Evolutionary conservation across 176 grass and related monocot genomes (phyloP).

Genomic region (Eragrostis curvula): DNA sequence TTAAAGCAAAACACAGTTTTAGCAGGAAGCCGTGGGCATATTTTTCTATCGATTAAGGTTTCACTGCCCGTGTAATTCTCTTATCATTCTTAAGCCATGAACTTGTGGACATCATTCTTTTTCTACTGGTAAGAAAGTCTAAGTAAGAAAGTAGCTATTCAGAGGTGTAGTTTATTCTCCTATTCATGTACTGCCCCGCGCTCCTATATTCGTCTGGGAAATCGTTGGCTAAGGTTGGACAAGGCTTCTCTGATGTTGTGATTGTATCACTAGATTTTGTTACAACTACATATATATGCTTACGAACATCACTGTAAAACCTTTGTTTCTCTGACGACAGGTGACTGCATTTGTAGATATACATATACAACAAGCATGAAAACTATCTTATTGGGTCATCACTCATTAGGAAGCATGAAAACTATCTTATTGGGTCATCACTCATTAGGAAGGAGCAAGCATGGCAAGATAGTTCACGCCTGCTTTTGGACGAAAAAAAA

Average conservation of each 20-base stretch:
- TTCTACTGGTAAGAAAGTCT: too few relatives aligned
- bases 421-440: too few relatives aligned
- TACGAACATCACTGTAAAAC: background rate
- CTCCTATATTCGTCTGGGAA: background rate
- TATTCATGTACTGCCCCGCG: too few relatives aligned
- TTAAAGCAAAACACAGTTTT: too few relatives aligned
- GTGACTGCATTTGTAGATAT: background rate
- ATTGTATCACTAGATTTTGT: background rate
- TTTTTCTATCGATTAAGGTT: background rate
- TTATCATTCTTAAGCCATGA: too few relatives aligned
- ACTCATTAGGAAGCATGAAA: background rate
- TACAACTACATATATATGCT: background rate
- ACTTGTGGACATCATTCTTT: too few relatives aligned
- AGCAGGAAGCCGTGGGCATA: background rate
- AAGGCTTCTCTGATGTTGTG: background rate
- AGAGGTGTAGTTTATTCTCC: too few relatives aligned
- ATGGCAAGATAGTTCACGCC: background rate
- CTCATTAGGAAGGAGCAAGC: background rate
- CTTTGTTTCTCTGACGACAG: background rate
- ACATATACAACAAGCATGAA: too few relatives aligned
- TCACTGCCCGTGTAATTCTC: too few relatives aligned
- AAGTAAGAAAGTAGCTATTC: too few relatives aligned
- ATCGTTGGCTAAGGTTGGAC: background rate
- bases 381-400: too few relatives aligned
- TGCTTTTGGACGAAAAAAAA: background rate